These are phyloP conservation scores for Talaromyces sp. DNA, from an alignment of 2,329 filamentous ascomycete species.

Conservation along the genomic window DNA sequence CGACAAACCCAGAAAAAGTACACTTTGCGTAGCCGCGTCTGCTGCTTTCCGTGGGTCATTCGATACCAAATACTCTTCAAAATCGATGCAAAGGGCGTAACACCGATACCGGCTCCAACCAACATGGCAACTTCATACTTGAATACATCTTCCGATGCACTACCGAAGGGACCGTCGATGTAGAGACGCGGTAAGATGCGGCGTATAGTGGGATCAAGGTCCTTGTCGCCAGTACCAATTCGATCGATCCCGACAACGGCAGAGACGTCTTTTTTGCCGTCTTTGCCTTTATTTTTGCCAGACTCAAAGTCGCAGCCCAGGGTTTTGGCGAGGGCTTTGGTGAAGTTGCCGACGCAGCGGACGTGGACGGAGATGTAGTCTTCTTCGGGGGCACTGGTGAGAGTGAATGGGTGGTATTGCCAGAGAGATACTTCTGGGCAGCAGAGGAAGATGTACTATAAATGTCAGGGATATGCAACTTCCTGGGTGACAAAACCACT, in stretches of 20 bases:
- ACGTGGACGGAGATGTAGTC: conserved; percentile 87
- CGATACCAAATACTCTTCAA: conserved; percentile 88
- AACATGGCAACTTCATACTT: conserved; percentile 52
- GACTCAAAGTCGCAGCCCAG: conserved; percentile 72
- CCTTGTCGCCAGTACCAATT: conserved; percentile 44
- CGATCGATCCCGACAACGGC: conserved; percentile 67
- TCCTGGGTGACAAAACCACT: not conserved
- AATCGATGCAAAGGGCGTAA: conserved; percentile 53
- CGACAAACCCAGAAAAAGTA: conserved; percentile 94
- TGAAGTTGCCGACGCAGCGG: conserved; percentile 79
- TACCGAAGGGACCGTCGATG: conserved; percentile 80
- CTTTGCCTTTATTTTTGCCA: conserved; percentile 27
- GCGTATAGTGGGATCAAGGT: conserved; percentile 67
- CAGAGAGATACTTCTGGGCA: conserved; percentile 81
- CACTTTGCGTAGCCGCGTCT: conserved; percentile 75
- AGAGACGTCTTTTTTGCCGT: conserved; percentile 44
- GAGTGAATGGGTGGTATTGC: conserved; percentile 85
- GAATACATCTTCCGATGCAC: conserved; percentile 82
- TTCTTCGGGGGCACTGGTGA: conserved; percentile 83
- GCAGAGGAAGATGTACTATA: conserved; percentile 77
- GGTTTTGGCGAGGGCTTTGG: conserved; percentile 63
- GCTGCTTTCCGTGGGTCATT: conserved; percentile 78
- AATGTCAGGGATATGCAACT: not conserved
- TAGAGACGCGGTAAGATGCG: conserved; percentile 76
- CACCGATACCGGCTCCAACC: conserved; percentile 51